Evolutionary conservation across 2,329 filamentous ascomycete genomes (phyloP), one percentile per base, ranked within the genome.

Genomic region (Paramyrothecium sp.): DNA sequence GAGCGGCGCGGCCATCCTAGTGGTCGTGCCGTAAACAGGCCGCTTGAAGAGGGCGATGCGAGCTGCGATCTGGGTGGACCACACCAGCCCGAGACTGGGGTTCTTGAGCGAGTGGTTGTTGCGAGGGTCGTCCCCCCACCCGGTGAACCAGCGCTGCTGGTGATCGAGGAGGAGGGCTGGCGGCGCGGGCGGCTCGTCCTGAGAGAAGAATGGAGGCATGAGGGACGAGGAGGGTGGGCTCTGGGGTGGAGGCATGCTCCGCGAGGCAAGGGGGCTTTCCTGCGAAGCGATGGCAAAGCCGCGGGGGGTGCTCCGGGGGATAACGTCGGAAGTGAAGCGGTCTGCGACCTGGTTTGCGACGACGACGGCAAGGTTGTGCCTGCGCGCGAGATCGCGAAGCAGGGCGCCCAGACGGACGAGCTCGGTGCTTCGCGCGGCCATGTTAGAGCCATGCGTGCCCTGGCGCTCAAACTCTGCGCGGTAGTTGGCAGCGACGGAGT

Each of bases 311-410:
- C 58, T 60, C 16, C 61, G 66, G 33, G 63, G 62, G 53, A 61
- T 58, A 34, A 62, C 61, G 19, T 67, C 69, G 7, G 67, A 68
- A 54, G 68, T 62, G 65, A 99, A 96, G 4, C 92, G 88, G 74
- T 99, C 95, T 7, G 91, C 90, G 30, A 99, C 94, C 73, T 99
- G 95, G 70, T 99, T 99, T 5, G 94, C 90, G 3, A 97, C 90
- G 1, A 99, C 92, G 26, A 99, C 82, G 22, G 92, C 93, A 50
- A 97, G 79, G 62, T 89, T 81, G 67, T 96, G 80, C 47, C 82
- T 84, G 41, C 85, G 83, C 1, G 95, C 95, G 2, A 98, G 77
- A 44, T 88, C 83, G 38, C 92, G 86, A 21, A 99, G 80, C 53
- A 91, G 79, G 46, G 88, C 84, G 38, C 94, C 91, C 2, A 97